Base-by-base conservation (phyloP, 2,329 filamentous ascomycete species). In the Paecilomyces niveus region DNA sequence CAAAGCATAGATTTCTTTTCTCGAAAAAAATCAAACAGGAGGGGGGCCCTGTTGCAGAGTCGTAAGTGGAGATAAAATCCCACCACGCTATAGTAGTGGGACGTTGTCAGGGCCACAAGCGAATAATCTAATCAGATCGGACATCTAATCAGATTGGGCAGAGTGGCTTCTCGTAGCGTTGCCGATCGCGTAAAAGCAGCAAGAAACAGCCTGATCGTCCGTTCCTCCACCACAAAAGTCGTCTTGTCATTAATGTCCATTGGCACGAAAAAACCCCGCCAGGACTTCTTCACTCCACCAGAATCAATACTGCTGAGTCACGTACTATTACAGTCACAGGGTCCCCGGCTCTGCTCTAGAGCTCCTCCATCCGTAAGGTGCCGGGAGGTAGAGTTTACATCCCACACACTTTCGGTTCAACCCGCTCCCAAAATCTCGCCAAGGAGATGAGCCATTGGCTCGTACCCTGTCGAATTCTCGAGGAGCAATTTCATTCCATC, bases 131-230 rank as follows among this genome's bases (percentile, higher is more conserved):
- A 67, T 67, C 65, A 63, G 64, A 66, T 67, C 33, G 22, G 54
- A 31, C 61, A 67, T 67, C 65, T 67, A 66, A 67, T 67, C 65
- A 66, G 64, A 67, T 67, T 55, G 32, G 54, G 50, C n/a, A 52
- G 2, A 29, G 50, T 52, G 50, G 50, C 50, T 15, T 15, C 7
- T 24, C 24, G 11, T 24, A 64, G 59, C 18, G 39, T 10, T 54
- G 58, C 64, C 61, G 64, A 61, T 31, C 29, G 59, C 58, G 18
- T 55, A 7, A 55, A 55, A 55, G 54, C 54, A 26, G 54, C 54
- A 35, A 22, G 54, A 55, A 2, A 45, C 39, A 15, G 54, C n/a
- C 10, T 26, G 39, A 6, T 35, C 39, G 22, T 55, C 9, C n/a
- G 9, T 52, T 52, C 49, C 15, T 22, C 50, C 50, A 52, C 50